Conservation (phyloP, 1,284 basidiomycete genomes). For the Microbotryum violaceum region DNA sequence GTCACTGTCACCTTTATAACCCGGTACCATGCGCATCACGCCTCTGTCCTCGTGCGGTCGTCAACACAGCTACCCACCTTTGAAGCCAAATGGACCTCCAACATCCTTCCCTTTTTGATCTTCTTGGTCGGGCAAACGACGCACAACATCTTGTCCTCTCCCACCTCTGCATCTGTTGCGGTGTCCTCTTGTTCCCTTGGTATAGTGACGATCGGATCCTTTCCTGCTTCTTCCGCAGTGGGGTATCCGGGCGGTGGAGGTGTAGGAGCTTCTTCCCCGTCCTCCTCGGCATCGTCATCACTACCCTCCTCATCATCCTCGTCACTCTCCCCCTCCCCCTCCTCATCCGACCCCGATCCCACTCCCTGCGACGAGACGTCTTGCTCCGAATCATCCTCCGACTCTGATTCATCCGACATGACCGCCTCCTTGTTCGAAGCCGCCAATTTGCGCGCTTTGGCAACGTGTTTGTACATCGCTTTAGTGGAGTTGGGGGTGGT, state of each 20-base stretch:
- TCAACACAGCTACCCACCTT: constrained; percentile 14
- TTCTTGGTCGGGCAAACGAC: constrained; percentile 31
- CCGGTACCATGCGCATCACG: neutral
- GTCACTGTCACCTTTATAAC: neutral
- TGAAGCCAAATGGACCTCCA: constrained; percentile 24
- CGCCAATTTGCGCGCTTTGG: constrained; percentile 18
- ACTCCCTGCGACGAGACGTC: neutral
- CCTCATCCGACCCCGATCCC: neutral
- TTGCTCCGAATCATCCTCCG: neutral
- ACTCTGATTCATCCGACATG: constrained; percentile 15
- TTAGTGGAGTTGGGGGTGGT: neutral
- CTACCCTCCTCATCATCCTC: neutral
- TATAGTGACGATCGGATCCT: constrained; percentile 16
- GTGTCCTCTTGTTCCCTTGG: neutral
- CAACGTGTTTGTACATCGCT: constrained; percentile 20
- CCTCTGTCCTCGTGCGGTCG: neutral
- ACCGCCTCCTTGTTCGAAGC: constrained; percentile 10
- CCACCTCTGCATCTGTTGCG: constrained; percentile 1
- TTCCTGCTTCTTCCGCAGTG: constrained; percentile 17
- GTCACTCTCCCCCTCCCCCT: constrained; percentile 1
- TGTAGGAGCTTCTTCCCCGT: constrained; percentile 12
- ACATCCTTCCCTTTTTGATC: constrained; percentile 27
- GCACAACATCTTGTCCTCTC: constrained; percentile 21
- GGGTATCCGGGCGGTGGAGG: constrained; percentile 22
- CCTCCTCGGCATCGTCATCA: constrained; percentile 4